Conservation (phyloP, 2,329 filamentous ascomycete species). For the Nannizzia gypsea region DNA sequence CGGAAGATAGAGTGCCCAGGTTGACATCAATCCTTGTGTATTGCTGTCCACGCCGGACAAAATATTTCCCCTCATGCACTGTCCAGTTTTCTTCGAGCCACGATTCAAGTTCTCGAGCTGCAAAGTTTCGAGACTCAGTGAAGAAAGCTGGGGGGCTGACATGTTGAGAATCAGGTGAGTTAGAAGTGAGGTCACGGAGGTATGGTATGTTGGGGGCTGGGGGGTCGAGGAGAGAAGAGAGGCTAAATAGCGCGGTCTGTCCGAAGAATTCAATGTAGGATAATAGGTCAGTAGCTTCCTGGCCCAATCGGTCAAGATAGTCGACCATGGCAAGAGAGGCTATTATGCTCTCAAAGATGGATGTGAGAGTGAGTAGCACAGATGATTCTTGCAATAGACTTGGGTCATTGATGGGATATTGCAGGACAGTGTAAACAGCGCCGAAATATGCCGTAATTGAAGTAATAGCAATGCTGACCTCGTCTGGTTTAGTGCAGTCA, state of each 20-base stretch:
- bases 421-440: slow-evolving; percentile 27
- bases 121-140: slow-evolving; percentile 22
- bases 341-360: slow-evolving; percentile 32
- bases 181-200: background rate
- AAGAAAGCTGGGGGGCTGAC: slow-evolving; percentile 13
- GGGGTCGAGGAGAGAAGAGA: slow-evolving; percentile 19
- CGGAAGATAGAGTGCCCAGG: slow-evolving; percentile 17
- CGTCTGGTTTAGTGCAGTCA: slow-evolving; percentile 30
- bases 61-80: slow-evolving; percentile 33
- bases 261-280: slow-evolving; percentile 30
- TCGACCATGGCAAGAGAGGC: slow-evolving; percentile 34
- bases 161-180: slow-evolving; percentile 9
- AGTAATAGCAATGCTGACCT: slow-evolving; percentile 25
- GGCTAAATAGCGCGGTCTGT: slow-evolving; percentile 28
- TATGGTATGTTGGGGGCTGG: slow-evolving; percentile 11
- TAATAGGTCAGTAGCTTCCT: slow-evolving; percentile 18
- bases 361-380: slow-evolving; percentile 28
- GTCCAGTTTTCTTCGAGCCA: slow-evolving; percentile 39
- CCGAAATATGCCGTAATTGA: slow-evolving; percentile 31
- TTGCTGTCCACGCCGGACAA: slow-evolving; percentile 35
- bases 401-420: slow-evolving; percentile 25
- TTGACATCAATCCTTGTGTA: slow-evolving; percentile 36
- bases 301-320: slow-evolving; percentile 34
- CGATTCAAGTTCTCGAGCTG: slow-evolving; percentile 33
- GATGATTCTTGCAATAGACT: slow-evolving; percentile 28